Percentiles rank a stretch among this genome's conserved stretches.
phyloP scores from a whole-genome alignment of 164 flowering plant species.

The Houttuynia cordata region DNA sequence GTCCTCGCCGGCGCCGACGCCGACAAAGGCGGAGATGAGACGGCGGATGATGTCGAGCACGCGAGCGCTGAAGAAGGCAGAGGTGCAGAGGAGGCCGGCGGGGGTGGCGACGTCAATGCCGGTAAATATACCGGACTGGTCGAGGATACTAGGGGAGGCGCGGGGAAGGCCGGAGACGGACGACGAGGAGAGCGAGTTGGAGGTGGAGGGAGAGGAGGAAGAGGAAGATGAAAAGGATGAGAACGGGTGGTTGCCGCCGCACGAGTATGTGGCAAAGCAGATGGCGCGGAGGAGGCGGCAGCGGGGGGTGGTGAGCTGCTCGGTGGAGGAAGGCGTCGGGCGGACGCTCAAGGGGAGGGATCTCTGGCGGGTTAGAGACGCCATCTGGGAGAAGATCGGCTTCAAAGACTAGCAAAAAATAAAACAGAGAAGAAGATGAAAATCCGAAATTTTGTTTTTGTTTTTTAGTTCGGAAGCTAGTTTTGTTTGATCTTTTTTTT shows the following conservation, averaged over 20 bases:
- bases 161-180: not conserved
- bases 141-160: conserved; percentile 16
- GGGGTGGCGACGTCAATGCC: conserved; percentile 12
- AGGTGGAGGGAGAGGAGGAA: not conserved
- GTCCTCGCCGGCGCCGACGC: conserved; percentile 4
- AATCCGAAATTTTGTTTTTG: too few species aligned
- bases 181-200: not conserved
- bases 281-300: conserved; percentile 10
- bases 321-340: conserved; percentile 22
- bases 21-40: not conserved
- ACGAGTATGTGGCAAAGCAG: conserved; percentile 21
- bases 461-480: too few species aligned
- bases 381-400: conserved; percentile 22
- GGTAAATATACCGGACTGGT: conserved; percentile 26
- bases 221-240: conserved; percentile 9
- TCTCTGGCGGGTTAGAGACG: conserved; percentile 20
- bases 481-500: too few species aligned
- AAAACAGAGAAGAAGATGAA: too few species aligned
- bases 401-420: conserved; percentile 14
- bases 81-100: conserved; percentile 1
- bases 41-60: conserved; percentile 6
- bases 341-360: conserved; percentile 26
- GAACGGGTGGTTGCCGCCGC: conserved; percentile 17
- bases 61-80: conserved; percentile 3
- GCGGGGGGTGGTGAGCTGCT: conserved; percentile 12